Conservation (phyloP, 345 rosid species). For the Boechera retrofracta region DNA sequence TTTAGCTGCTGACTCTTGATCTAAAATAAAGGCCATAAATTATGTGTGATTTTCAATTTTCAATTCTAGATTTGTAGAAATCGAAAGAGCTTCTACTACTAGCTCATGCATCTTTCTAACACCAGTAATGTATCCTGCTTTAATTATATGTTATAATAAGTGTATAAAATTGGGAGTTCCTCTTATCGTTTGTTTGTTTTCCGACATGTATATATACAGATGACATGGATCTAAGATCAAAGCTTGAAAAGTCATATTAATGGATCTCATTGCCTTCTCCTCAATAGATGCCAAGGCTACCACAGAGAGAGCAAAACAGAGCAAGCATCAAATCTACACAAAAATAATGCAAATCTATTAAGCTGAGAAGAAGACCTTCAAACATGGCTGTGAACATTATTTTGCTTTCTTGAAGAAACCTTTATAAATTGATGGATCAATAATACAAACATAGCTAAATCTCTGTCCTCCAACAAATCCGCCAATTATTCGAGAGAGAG, state of each 20-base stretch:
- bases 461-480: neutral
- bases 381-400: neutral
- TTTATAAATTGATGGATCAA: constrained; percentile 18
- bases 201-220: neutral
- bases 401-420: neutral
- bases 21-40: neutral
- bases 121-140: constrained; percentile 15
- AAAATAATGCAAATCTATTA: neutral
- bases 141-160: constrained; percentile 16
- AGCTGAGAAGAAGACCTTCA: neutral
- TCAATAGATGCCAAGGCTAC: neutral
- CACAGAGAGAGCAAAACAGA: constrained; percentile 1
- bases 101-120: constrained; percentile 28
- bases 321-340: neutral
- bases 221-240: neutral
- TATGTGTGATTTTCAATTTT: neutral
- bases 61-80: constrained; percentile 18
- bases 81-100: neutral
- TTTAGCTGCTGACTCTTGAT: constrained; percentile 15
- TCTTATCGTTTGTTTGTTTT: neutral
- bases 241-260: neutral
- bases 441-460: constrained; percentile 32
- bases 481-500: constrained; percentile 19
- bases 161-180: constrained; percentile 15
- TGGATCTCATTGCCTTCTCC: constrained; percentile 7